Base-by-base conservation (phyloP, 2,329 filamentous ascomycete species). In the Penicillium sp. region DNA sequence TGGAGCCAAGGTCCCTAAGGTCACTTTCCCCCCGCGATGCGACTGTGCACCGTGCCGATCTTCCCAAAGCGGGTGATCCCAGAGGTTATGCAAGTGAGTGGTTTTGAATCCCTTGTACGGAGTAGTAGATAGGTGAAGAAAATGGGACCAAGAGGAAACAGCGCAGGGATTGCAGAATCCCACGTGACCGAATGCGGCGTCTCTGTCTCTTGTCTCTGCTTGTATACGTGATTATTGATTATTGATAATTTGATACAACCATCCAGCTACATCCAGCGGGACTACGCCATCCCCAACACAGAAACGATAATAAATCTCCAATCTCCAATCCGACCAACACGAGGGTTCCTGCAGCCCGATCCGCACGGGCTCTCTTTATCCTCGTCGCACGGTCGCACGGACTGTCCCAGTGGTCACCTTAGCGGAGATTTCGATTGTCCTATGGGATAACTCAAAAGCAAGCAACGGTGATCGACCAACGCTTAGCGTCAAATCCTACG, bases 11-110 rank as follows among this genome's bases (percentile, higher is more conserved):
- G 42, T 57, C 40, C 30, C 47, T 56, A 44, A 22, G 19, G 40
- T 13, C 38, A 56, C 33, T 35, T 8, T 30, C n/a, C 58, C 56
- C 63, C 63, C 60, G 40, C 63, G 63, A 67, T 63, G 59, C 45
- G 65, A 67, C 65, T 63, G 50, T 65, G 45, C 47, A 42, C 51
- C 28, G 28, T 50, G 54, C 38, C 58, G 63, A 65, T 53, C 62
- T 61, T 57, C 55, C 64, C 35, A 44, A 62, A 37, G 50, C 61
- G 56, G 56, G 38, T 33, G 30, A n/a, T 37, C n/a, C 22, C 35
- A 37, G 35, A 42, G 37, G 37, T 30, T 28, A 30, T 4, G 33
- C 1, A 10, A 40, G 33, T 5, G 19, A 42, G 37, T 42, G 19
- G 35, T 35, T 33, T 51, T n/a, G 10, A 28, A 5, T 9, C 37